Conservation (phyloP, 306 rosid species). For the Vachellia collinsii region DNA sequence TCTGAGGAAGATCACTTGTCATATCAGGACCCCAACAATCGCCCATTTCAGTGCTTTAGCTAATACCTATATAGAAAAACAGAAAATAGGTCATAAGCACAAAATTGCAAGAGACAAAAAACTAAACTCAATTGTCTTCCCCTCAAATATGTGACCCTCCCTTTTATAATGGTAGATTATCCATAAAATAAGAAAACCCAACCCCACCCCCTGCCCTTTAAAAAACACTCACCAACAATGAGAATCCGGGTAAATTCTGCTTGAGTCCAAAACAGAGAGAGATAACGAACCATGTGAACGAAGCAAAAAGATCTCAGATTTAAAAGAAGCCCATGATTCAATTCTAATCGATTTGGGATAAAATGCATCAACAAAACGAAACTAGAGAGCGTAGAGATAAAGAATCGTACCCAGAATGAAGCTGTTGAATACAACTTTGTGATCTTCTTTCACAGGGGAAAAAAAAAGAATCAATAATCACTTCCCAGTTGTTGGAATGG, state of each 20-base stretch:
- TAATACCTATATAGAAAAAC: conserved; percentile 11
- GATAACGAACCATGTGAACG: not conserved
- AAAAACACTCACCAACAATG: too few relatives aligned
- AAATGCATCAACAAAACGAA: not conserved
- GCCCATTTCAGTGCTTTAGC: conserved; percentile 49
- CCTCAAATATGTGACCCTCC: not conserved
- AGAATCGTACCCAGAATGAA: conserved; percentile 16
- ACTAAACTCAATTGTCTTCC: not conserved
- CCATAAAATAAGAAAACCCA: not conserved
- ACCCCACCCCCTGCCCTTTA: too few relatives aligned
- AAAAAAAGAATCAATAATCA: not conserved
- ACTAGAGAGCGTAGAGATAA: not conserved
- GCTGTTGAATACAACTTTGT: not conserved
- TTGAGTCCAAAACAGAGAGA: not conserved
- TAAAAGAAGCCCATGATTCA: not conserved
- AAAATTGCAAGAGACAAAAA: not conserved
- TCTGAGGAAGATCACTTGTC: conserved; percentile 83
- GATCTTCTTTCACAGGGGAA: too few relatives aligned
- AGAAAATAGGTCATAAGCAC: conserved; percentile 28
- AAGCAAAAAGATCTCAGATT: conserved; percentile 19
- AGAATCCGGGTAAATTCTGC: not conserved
- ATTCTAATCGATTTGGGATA: not conserved
- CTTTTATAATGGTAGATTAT: not conserved
- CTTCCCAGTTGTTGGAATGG: not conserved
- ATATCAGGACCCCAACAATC: conserved; percentile 60